Evolutionary conservation across 495 filamentous ascomycete species (phyloP).

Genomic region (Penicillium robsamsonii): DNA sequence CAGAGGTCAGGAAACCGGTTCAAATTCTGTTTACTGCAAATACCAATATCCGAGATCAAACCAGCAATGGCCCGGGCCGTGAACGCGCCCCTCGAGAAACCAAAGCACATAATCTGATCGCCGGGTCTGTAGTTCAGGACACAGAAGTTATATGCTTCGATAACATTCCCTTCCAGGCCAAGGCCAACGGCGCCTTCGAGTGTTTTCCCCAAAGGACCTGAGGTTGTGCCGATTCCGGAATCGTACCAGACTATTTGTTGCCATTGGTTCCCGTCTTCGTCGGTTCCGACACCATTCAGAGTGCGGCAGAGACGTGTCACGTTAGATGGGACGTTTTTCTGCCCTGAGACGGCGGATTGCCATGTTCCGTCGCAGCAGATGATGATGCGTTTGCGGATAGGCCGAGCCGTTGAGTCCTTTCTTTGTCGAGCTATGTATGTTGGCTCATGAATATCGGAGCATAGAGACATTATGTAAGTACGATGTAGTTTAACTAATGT

Average conservation of each 20-base stretch:
- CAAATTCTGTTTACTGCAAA: slow-evolving; percentile 41
- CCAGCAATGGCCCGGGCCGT: slow-evolving; percentile 57
- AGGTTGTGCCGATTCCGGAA: slow-evolving; percentile 25
- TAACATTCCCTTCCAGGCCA: slow-evolving; percentile 19
- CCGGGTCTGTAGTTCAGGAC: slow-evolving; percentile 47
- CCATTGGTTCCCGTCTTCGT: slow-evolving; percentile 18
- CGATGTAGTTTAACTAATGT: neutral
- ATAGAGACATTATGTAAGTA: neutral
- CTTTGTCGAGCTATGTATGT: neutral
- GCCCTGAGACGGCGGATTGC: slow-evolving; percentile 26
- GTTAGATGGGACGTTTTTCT: slow-evolving; percentile 29
- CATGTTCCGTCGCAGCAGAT: slow-evolving; percentile 34
- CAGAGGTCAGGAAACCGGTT: slow-evolving; percentile 47
- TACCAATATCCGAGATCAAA: slow-evolving; percentile 51
- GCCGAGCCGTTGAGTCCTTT: neutral
- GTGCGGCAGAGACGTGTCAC: slow-evolving; percentile 26
- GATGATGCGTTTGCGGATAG: slow-evolving; percentile 22
- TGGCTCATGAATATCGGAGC: neutral
- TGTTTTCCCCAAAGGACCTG: slow-evolving; percentile 12
- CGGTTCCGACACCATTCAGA: slow-evolving; percentile 20
- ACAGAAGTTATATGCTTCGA: slow-evolving; percentile 28
- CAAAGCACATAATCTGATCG: slow-evolving; percentile 60
- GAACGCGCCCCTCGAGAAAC: slow-evolving; percentile 60
- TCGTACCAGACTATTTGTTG: slow-evolving; percentile 36
- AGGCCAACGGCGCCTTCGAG: slow-evolving; percentile 22